phyloP scores from a whole-genome alignment of 441 rosid genomes.

The Syzygium malaccense region DNA sequence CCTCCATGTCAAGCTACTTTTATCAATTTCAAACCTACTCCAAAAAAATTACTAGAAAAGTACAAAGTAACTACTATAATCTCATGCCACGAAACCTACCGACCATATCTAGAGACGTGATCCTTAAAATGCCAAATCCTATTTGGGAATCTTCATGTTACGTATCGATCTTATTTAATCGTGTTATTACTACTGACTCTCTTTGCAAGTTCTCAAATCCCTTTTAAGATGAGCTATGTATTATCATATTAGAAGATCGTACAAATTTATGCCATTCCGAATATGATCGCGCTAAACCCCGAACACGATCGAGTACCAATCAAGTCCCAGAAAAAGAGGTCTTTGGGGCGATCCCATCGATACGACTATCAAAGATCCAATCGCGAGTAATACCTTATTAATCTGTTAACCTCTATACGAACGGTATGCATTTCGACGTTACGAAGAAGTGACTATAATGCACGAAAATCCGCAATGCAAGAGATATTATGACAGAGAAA shows the following conservation, averaged over 20 bases:
- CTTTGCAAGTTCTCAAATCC: background rate
- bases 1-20: background rate
- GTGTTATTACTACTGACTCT: background rate
- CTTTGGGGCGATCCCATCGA: background rate
- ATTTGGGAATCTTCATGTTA: background rate
- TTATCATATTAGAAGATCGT: background rate
- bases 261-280: background rate
- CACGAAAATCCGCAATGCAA: rapidly evolving
- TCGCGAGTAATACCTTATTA: background rate
- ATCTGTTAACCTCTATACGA: background rate
- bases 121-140: background rate
- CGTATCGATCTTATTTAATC: background rate
- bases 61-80: background rate
- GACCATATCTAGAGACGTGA: background rate
- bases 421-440: background rate
- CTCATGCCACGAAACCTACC: background rate
- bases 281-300: background rate
- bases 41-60: background rate
- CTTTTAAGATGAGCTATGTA: background rate
- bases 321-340: rapidly evolving
- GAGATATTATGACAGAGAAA: background rate
- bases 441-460: background rate
- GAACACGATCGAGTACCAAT: background rate
- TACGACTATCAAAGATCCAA: background rate
- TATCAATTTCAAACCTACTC: background rate